Evolutionary conservation across 768 basidiomycete genomes (phyloP).

Genomic region (Termitomyces sp.): DNA sequence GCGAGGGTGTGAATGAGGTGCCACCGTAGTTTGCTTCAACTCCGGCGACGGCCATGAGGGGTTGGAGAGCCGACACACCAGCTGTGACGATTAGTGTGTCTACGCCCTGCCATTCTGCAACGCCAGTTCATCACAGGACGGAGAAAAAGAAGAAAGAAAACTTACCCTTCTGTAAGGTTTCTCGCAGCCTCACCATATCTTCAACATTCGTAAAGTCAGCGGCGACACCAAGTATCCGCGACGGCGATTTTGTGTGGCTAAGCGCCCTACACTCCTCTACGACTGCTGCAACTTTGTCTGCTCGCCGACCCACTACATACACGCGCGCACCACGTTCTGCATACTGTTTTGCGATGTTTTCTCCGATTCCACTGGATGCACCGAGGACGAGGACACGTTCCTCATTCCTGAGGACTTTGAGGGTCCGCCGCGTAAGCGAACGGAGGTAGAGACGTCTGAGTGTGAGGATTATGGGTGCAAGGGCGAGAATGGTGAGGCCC

Average conservation of each 20-base stretch:
- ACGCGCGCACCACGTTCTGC: constrained; percentile 69
- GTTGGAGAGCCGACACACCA: constrained; percentile 77
- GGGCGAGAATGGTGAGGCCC: constrained; percentile 17
- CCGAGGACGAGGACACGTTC: constrained; percentile 83
- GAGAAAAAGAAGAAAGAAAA: not conserved
- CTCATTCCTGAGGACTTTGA: constrained; percentile 13
- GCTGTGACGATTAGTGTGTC: constrained; percentile 82
- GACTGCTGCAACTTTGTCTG: constrained; percentile 49
- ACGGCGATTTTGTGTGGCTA: constrained; percentile 7
- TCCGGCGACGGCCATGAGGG: constrained; percentile 68
- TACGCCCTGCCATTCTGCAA: constrained; percentile 69
- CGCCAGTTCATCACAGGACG: not conserved
- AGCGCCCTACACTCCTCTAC: constrained; percentile 47
- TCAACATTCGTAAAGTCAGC: constrained; percentile 64
- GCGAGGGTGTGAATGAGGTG: constrained; percentile 23
- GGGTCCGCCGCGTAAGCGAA: constrained; percentile 4
- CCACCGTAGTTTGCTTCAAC: constrained; percentile 29
- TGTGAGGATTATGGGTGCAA: constrained; percentile 19
- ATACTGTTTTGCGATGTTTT: constrained; percentile 63
- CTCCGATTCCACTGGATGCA: constrained; percentile 80
- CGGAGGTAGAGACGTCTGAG: constrained; percentile 15
- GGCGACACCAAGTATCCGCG: constrained; percentile 38
- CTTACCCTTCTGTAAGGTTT: constrained; percentile 49
- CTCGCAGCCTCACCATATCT: constrained; percentile 61
- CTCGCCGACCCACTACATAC: constrained; percentile 69